These are phyloP conservation scores for Colletotrichum sp. DNA, from an alignment of 2,329 filamentous ascomycete genomes.

Conservation along the genomic window DNA sequence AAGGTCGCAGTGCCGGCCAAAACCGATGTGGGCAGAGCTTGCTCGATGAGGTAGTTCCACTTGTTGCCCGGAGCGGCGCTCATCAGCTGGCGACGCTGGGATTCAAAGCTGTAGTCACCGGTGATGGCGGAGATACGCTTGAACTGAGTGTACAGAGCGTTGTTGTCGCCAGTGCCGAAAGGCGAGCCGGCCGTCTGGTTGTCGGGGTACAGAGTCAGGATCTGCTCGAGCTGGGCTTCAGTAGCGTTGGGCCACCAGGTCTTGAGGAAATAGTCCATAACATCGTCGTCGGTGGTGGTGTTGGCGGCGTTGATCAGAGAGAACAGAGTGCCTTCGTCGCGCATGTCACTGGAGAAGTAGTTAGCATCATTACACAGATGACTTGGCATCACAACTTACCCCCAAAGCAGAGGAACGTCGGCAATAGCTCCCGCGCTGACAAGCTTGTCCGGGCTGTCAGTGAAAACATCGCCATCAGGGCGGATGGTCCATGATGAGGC, in stretches of 20 bases:
- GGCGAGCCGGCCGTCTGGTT: slow-evolving; percentile 45
- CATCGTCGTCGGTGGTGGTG: slow-evolving; percentile 55
- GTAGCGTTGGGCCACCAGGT: slow-evolving; percentile 31
- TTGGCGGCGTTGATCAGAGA: slow-evolving; percentile 63
- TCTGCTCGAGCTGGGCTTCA: slow-evolving; percentile 50
- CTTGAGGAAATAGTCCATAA: slow-evolving; percentile 50
- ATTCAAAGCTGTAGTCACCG: neutral
- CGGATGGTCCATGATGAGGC: neutral
- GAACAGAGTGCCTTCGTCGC: slow-evolving; percentile 39
- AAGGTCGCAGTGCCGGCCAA: slow-evolving; percentile 47
- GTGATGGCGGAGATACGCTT: neutral
- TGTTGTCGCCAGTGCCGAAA: neutral
- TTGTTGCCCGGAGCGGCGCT: neutral
- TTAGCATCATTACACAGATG: neutral
- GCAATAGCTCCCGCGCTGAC: neutral
- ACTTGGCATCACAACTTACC: neutral
- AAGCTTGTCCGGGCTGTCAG: neutral
- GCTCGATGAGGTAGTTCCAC: slow-evolving; percentile 38
- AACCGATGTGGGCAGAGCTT: slow-evolving; percentile 41
- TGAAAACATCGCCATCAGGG: neutral
- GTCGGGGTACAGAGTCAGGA: slow-evolving; percentile 54
- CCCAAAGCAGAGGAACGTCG: neutral
- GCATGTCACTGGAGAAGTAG: neutral
- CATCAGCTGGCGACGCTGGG: neutral
- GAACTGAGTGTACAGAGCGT: neutral